These are phyloP conservation scores for Trichosphaerium sp. DNA, from an alignment of 78 protist genomes.

Conservation along the genomic window DNA sequence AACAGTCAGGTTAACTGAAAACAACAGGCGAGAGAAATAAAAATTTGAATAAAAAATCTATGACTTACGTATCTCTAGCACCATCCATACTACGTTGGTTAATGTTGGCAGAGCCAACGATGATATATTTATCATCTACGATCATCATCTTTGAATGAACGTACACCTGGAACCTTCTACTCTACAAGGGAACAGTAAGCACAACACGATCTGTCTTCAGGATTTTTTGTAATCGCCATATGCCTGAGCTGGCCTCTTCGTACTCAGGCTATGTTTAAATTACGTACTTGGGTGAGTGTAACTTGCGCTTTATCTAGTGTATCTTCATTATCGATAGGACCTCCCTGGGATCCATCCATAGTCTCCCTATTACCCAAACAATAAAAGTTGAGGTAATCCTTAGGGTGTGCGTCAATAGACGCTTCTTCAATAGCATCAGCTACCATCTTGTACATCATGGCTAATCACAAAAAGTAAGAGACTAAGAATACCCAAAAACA, in stretches of 20 bases:
- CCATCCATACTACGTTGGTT: constrained; percentile 59
- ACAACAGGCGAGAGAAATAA: not conserved
- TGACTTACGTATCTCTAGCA: not conserved
- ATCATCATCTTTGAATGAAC: constrained; percentile 76
- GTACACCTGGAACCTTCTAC: constrained; percentile 22
- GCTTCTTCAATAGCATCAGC: not conserved
- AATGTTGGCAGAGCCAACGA: constrained; percentile 77
- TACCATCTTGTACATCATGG: constrained; percentile 3
- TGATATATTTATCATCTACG: constrained; percentile 62
- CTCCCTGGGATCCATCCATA: not conserved
- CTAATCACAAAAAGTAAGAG: too few species aligned
- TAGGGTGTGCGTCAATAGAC: not conserved
- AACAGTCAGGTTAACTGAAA: not conserved
- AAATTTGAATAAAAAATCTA: not conserved
- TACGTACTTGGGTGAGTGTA: not conserved
- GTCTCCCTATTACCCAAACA: constrained; percentile 13
- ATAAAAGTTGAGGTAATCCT: constrained; percentile 24
- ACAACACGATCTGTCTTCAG: not conserved
- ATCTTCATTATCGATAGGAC: not conserved
- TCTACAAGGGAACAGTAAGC: not conserved
- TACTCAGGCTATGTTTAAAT: not conserved
- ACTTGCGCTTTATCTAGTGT: not conserved
- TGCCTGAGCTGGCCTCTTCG: not conserved
- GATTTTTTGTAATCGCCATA: not conserved
- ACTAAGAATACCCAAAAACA: too few species aligned